phyloP scores from a whole-genome alignment of 106 monocot genomes.

The Cymbidium sinense region DNA sequence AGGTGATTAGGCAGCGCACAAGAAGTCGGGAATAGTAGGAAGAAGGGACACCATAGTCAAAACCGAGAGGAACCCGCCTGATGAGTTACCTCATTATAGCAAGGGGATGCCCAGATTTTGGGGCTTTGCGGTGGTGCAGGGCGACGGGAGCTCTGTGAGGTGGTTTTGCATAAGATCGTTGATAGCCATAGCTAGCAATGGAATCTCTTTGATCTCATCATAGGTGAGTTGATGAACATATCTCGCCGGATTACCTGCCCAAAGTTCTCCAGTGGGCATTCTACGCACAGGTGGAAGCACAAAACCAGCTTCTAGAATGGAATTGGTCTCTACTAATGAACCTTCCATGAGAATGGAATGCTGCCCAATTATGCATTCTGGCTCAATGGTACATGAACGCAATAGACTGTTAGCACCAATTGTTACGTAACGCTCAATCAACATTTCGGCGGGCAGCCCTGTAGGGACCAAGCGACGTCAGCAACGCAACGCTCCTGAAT shows the following conservation, averaged over 20 bases:
- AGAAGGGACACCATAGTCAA: too few relatives aligned
- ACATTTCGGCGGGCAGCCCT: slow-evolving; percentile 94
- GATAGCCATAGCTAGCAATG: slow-evolving; percentile 69
- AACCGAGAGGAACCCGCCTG: too few relatives aligned
- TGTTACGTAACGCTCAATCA: slow-evolving; percentile 85
- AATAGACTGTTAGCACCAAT: slow-evolving; percentile 77
- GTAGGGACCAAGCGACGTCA: slow-evolving; percentile 92
- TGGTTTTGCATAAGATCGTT: slow-evolving; percentile 92
- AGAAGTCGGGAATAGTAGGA: too few relatives aligned
- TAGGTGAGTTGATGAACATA: slow-evolving; percentile 71
- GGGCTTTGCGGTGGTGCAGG: too few relatives aligned
- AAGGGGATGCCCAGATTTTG: too few relatives aligned
- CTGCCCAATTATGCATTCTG: slow-evolving; percentile 92
- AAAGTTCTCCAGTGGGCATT: slow-evolving; percentile 89
- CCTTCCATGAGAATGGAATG: slow-evolving; percentile 95
- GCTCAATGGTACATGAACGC: slow-evolving; percentile 86
- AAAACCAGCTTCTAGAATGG: slow-evolving; percentile 87
- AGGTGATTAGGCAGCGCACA: too few relatives aligned
- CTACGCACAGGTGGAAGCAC: slow-evolving; percentile 79
- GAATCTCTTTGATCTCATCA: slow-evolving; percentile 88
- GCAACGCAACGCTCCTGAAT: slow-evolving; percentile 92
- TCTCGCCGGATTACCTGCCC: slow-evolving; percentile 92
- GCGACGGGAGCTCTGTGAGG: slow-evolving; percentile 83
- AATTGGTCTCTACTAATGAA: slow-evolving; percentile 85
- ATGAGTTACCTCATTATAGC: too few relatives aligned